phyloP scores from a whole-genome alignment of 768 basidiomycete species.

The Amyloporia xantha region DNA sequence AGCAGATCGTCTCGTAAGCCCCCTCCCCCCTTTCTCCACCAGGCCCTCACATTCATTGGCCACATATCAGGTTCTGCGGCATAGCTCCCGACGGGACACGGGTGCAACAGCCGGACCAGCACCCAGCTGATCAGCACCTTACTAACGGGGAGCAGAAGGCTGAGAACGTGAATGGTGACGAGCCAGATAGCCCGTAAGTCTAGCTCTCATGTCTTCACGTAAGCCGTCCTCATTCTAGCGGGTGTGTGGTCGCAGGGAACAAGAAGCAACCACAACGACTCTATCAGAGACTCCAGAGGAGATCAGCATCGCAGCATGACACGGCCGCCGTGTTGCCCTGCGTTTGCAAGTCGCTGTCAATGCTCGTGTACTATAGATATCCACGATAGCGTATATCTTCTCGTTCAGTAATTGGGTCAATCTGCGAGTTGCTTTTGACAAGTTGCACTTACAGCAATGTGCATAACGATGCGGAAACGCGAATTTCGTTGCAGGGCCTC shows the following conservation, averaged over 20 bases:
- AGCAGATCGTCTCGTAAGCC: constrained; percentile 62
- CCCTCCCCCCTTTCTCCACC: not conserved
- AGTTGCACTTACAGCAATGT: too few species aligned
- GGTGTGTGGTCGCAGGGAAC: not conserved
- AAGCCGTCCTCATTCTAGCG: not conserved
- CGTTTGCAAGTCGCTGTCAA: too few species aligned
- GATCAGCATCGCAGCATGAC: not conserved
- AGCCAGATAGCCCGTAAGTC: not conserved
- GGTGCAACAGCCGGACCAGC: constrained; percentile 7
- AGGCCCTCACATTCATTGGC: not conserved
- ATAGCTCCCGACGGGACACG: constrained; percentile 28
- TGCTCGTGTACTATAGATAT: too few species aligned
- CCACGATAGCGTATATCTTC: too few species aligned
- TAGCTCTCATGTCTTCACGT: not conserved
- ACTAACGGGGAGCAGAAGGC: not conserved
- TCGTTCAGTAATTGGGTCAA: too few species aligned
- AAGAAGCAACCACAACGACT: not conserved
- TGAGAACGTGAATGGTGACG: not conserved
- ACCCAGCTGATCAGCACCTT: not conserved
- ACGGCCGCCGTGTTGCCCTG: too few species aligned
- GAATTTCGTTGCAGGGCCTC: too few species aligned
- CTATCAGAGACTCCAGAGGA: not conserved
- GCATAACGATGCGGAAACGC: too few species aligned
- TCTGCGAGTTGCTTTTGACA: too few species aligned
- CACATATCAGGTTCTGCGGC: constrained; percentile 19